phyloP scores from a whole-genome alignment of 495 filamentous ascomycete genomes.

The Aspergillus biplanus region DNA sequence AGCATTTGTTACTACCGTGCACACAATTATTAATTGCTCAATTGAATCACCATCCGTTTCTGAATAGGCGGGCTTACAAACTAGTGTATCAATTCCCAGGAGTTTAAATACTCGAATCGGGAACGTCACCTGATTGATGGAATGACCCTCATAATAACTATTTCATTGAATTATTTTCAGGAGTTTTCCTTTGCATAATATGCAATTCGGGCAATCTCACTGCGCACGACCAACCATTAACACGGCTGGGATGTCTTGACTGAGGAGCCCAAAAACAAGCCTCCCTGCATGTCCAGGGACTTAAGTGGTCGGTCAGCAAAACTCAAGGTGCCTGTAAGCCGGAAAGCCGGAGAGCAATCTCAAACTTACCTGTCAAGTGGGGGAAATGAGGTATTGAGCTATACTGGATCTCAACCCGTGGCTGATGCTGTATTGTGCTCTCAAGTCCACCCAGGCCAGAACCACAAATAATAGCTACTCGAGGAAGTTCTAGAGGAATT shows the following conservation, averaged over 20 bases:
- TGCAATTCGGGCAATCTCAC: constrained; percentile 50
- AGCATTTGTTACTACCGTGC: constrained; percentile 72
- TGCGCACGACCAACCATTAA: constrained; percentile 76
- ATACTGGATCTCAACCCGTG: constrained; percentile 63
- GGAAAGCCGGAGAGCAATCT: neutral
- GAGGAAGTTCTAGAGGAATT: constrained; percentile 51
- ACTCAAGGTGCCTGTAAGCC: neutral
- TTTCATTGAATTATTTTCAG: neutral
- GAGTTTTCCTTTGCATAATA: neutral
- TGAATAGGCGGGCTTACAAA: constrained; percentile 47
- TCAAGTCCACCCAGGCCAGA: constrained; percentile 73
- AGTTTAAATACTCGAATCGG: constrained; percentile 71
- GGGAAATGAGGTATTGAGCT: constrained; percentile 68
- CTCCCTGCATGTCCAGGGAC: constrained; percentile 76
- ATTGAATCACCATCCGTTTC: neutral
- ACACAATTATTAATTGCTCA: constrained; percentile 43
- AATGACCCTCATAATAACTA: constrained; percentile 80
- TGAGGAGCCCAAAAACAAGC: constrained; percentile 70
- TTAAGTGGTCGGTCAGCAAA: constrained; percentile 27
- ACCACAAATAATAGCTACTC: constrained; percentile 73
- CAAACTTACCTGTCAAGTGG: constrained; percentile 59
- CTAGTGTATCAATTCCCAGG: constrained; percentile 65
- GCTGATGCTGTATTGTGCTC: constrained; percentile 56
- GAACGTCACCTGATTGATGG: constrained; percentile 68
- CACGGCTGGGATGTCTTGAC: constrained; percentile 60